Conservation (phyloP, 169 alveolate species). For the Plasmodium chabaudi region DNA sequence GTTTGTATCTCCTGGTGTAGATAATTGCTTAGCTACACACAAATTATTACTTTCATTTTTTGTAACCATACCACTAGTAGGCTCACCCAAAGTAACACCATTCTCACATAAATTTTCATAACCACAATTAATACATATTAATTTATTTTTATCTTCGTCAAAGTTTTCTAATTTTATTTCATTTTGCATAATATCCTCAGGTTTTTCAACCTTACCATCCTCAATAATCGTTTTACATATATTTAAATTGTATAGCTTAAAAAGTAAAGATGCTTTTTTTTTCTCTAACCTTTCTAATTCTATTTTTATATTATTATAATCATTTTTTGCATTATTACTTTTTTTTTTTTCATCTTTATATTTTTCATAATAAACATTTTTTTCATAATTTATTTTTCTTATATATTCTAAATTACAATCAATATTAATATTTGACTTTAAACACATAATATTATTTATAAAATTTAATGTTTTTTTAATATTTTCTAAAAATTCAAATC, state of each 20-base stretch:
- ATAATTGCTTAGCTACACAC: background rate
- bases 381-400: constrained; percentile 55
- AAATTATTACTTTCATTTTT: background rate
- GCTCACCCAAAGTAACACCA: background rate
- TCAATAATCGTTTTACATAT: constrained; percentile 35
- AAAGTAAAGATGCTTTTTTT: constrained; percentile 35
- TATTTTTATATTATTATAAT: constrained; percentile 36
- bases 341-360: constrained; percentile 29
- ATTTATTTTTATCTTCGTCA: background rate
- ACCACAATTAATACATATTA: constrained; percentile 5
- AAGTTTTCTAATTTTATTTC: background rate
- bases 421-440: background rate
- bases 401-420: constrained; percentile 15
- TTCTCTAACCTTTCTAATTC: constrained; percentile 49
- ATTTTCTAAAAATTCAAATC: constrained; percentile 2
- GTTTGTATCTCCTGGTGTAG: background rate
- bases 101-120: background rate
- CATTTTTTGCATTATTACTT: constrained; percentile 16
- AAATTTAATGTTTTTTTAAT: constrained; percentile 24
- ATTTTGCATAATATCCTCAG: constrained; percentile 2
- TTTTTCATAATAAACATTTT: constrained; percentile 28
- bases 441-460: constrained; percentile 14
- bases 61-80: background rate
- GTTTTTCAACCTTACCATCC: background rate
- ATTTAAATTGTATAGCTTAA: constrained; percentile 27